phyloP scores from a whole-genome alignment of 2,329 filamentous ascomycete species.

The Fusarium sp. region DNA sequence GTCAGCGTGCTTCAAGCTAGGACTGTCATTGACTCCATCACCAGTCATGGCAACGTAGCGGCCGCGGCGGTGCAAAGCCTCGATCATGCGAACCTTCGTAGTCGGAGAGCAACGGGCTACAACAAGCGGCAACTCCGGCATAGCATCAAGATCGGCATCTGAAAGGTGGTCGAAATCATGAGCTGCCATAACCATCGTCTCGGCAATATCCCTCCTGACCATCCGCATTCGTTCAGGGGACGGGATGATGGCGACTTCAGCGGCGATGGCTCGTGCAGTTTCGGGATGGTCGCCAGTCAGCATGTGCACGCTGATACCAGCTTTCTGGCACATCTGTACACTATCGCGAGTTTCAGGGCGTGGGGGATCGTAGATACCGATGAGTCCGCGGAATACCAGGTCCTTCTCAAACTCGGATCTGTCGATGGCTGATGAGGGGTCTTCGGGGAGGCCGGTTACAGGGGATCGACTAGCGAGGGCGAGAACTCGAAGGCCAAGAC shows the following conservation, averaged over 20 bases:
- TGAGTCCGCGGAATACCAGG: constrained; percentile 72
- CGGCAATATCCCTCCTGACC: constrained; percentile 63
- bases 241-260: constrained; percentile 69
- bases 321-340: constrained; percentile 67
- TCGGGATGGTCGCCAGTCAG: constrained; percentile 73
- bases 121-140: constrained; percentile 73
- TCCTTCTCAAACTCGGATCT: constrained; percentile 59
- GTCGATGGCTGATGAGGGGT: constrained; percentile 28
- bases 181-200: constrained; percentile 71
- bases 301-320: constrained; percentile 73
- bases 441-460: constrained; percentile 32
- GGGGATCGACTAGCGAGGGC: constrained; percentile 61
- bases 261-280: constrained; percentile 70
- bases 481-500: constrained; percentile 73
- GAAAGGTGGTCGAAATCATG: constrained; percentile 72
- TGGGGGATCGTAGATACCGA: constrained; percentile 76
- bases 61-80: constrained; percentile 74
- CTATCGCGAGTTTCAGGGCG: constrained; percentile 68
- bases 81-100: constrained; percentile 81
- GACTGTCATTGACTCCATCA: constrained; percentile 77
- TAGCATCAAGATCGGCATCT: constrained; percentile 70
- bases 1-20: constrained; percentile 73
- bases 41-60: constrained; percentile 76
- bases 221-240: constrained; percentile 51
- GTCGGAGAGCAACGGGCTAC: constrained; percentile 77